Base-by-base conservation (phyloP, 2,329 filamentous ascomycete species). In the Sordariomycetes sp. region DNA sequence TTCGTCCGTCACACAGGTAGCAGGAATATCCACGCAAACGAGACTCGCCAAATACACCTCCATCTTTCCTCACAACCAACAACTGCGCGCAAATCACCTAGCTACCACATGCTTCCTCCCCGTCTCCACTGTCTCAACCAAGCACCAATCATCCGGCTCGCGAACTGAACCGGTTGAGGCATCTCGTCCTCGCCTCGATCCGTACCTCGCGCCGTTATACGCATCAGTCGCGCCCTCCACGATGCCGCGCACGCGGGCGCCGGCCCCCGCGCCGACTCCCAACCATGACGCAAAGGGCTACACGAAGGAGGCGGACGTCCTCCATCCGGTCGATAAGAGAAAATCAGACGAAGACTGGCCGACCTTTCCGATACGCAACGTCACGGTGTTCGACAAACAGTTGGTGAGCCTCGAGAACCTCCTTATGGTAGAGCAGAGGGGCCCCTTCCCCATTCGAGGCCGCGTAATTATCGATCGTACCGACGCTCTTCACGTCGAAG, bases 401-500 rank as follows among this genome's bases (percentile, higher is more conserved):
- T 77, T 79, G 34, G 68, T 69, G n/a, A 8, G 8, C 7, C 66
- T 80, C 3, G 79, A 77, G 32, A 87, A 80, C 64, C 76, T 86
- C 5, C 74, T 90, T 3, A 68, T 80, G 53, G 81, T 85, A 2
- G 77, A 80, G 62, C 67, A 77, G 0, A 73, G 80, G 51, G 80
- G 82, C 0, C 85, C 85, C 0, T 78, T 86, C 58, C 76, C 76
- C 7, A 73, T 89, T 13, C 76, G 78, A 15, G 87, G 86, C 15
- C 70, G 71, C 45, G 70, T 89, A 17, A 72, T 81, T 56, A 68
- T 81, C 2, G 45, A 50, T 13, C 12, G 20, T 3, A 22, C n/a
- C 20, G 22, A 50, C 8, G n/a, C 20, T 2, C 12, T 2, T 20
- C 45, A 50, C 10, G 22, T 24, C 45, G 10, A 20, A 12, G 45